Base-by-base conservation (phyloP, 805 yeast species). In the Candida krabiensis region DNA sequence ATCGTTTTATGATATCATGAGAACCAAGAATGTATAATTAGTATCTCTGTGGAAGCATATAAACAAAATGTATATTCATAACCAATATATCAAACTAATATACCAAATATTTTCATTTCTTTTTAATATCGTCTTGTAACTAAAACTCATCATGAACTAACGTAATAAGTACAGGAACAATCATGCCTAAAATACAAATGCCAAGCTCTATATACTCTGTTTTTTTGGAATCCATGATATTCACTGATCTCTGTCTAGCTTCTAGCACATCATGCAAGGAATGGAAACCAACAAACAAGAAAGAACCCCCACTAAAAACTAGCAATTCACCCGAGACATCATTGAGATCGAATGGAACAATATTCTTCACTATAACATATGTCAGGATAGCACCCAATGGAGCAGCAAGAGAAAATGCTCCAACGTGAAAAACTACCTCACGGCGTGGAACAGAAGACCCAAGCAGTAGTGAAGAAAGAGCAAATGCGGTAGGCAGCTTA, bases 401-500 rank as follows among this genome's bases (percentile, higher is more conserved):
- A 0, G 87, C 80, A n/a, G 77, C 64, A 4, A 69, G 43, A 1
- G 89, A 65, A 52, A 85, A 85, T 3, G 70, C 51, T 4, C 65
- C 53, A 22, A 84, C 49, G 49, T 82, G 83, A 18, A 70, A 56
- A 35, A 67, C 47, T 16, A 77, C 63, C 18, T 60, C 46, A 16
- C 49, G 33, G 23, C 50, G 40, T 22, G 65, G 32, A 2, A 46
- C 18, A 2, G 70, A 41, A 4, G 69, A 66, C 24, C 64, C 61
- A 9, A 75, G 49, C 21, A 85, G 64, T 12, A 83, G 66, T 1
- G 86, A 70, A 4, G 76, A 58, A 28, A 85, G 66, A 28, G 89
- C 83, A 56, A 85, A 80, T 4, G 87, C 71, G 0, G 91, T 82
- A 0, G 93, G 93, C 4, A 84, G 65, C 57, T 85, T 85, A 64